Base-by-base conservation (phyloP, 345 rosid species). In the Xanthoceras sorbifolium region DNA sequence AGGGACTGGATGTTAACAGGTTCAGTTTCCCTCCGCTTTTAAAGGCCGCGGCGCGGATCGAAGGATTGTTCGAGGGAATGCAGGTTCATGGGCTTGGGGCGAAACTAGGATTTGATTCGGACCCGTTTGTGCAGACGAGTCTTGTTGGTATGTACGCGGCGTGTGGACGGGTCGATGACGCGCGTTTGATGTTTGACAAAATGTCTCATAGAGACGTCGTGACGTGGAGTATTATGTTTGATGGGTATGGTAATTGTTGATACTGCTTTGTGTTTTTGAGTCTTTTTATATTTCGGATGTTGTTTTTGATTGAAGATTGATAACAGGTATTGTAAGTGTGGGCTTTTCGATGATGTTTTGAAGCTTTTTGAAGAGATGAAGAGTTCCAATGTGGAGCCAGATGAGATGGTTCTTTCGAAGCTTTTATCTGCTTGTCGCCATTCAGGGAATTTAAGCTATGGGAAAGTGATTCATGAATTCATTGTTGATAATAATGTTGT, bases 281-380 rank as follows among this genome's bases (percentile, higher is more conserved):
- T n/a, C n/a, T n/a, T n/a, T 10, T 71, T 69, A 38, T 77, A 8
- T 29, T 61, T 36, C 29, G 14, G 23, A 26, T 57, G 2, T 0
- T 23, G 2, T 57, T 64, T 73, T 74, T 67, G 66, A 42, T 22
- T 63, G 78, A 62, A 52, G 25, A 28, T 67, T 76, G 31, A 42
- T 25, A 18, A 74, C 83, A 85, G 97, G 75, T 90, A 85, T 79
- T 86, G 84, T 54, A 85, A 82, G 60, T 72, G 17, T 54, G 89
- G 85, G 8, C 84, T 68, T 74, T 78, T 87, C 69, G 84, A 87
- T 42, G 87, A 87, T 69, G 92, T 83, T 6, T 76, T 89, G 69
- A 69, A 76, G 78, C 89, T 92, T 68, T 91, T 90, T 74, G 95
- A 92, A 77, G 92, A 87, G 82, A 90, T 92, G 93, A 84, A 54